Evolutionary conservation across 192 early-diverging fungal genomes (phyloP).

Genomic region (Dispira simplex): DNA sequence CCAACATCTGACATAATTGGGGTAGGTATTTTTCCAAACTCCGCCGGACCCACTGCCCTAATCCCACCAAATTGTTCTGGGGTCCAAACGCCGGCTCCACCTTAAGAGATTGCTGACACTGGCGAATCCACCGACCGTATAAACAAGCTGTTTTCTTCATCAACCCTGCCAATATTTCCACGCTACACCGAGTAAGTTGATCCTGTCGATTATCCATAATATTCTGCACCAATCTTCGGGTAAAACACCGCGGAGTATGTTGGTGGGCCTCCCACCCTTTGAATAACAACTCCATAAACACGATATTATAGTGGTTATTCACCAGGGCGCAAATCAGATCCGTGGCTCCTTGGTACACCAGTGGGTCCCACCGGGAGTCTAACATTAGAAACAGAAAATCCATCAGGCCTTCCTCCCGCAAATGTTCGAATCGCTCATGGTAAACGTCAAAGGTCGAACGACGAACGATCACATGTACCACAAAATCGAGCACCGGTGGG

Average conservation of each 20-base stretch:
- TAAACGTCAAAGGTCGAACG: slow-evolving; percentile 6
- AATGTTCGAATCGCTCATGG: slow-evolving; percentile 9
- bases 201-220: not conserved
- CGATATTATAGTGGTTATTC: not conserved
- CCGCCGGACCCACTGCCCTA: slow-evolving; percentile 1
- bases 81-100: slow-evolving; percentile 5
- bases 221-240: not conserved
- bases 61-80: not conserved
- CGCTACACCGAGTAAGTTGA: not conserved
- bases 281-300: not conserved
- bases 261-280: not conserved
- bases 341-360: slow-evolving; percentile 4
- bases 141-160: not conserved
- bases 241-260: not conserved
- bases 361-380: slow-evolving; percentile 4
- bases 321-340: slow-evolving; percentile 1
- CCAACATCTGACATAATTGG: not conserved
- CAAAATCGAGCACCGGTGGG: slow-evolving; percentile 7
- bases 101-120: not conserved
- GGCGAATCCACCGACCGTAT: slow-evolving; percentile 10
- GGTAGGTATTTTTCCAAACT: not conserved
- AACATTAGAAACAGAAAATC: slow-evolving; percentile 5
- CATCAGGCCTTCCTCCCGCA: not conserved
- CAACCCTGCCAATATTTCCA: not conserved
- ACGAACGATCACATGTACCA: slow-evolving; percentile 3